Evolutionary conservation across 23 red algal species (phyloP).

Genomic region (Pyropia yezoensis): DNA sequence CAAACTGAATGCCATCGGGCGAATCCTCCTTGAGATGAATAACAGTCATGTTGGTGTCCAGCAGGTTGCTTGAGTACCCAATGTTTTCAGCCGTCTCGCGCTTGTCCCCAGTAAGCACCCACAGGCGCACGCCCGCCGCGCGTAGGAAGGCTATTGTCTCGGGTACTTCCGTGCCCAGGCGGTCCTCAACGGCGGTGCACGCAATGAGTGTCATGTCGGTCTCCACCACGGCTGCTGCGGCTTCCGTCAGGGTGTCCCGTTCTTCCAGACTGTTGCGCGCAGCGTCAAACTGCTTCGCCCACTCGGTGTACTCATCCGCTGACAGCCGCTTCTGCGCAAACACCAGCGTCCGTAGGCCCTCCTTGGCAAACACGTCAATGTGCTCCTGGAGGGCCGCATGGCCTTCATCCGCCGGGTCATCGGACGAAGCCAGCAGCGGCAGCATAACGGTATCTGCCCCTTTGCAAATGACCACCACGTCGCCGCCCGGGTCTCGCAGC

Average conservation of each 20-base stretch:
- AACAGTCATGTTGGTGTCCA: constrained; percentile 67
- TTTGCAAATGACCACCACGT: constrained; percentile 61
- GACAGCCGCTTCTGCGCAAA: constrained; percentile 56
- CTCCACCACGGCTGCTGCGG: constrained; percentile 56
- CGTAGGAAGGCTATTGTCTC: constrained; percentile 86
- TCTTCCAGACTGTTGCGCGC: constrained; percentile 52
- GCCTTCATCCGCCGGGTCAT: constrained; percentile 1
- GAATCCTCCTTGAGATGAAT: constrained; percentile 40
- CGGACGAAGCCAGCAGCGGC: constrained; percentile 34
- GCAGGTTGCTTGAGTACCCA: constrained; percentile 66
- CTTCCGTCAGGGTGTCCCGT: constrained; percentile 28
- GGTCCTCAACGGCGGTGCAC: constrained; percentile 79
- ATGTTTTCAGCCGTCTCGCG: constrained; percentile 90
- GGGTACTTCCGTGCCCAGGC: constrained; percentile 57
- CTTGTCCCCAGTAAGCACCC: constrained; percentile 94
- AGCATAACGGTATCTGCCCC: constrained; percentile 91
- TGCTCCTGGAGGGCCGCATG: constrained; percentile 45
- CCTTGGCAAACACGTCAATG: constrained; percentile 82
- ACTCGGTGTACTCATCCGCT: constrained; percentile 43
- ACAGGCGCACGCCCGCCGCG: constrained; percentile 70
- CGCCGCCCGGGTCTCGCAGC: constrained; percentile 58
- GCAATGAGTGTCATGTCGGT: constrained; percentile 54
- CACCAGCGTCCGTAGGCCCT: constrained; percentile 81
- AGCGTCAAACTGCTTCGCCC: constrained; percentile 48
- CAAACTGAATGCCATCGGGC: constrained; percentile 19